phyloP scores from a whole-genome alignment of 164 flowering plant genomes.

The Paratinospora sagittata region DNA sequence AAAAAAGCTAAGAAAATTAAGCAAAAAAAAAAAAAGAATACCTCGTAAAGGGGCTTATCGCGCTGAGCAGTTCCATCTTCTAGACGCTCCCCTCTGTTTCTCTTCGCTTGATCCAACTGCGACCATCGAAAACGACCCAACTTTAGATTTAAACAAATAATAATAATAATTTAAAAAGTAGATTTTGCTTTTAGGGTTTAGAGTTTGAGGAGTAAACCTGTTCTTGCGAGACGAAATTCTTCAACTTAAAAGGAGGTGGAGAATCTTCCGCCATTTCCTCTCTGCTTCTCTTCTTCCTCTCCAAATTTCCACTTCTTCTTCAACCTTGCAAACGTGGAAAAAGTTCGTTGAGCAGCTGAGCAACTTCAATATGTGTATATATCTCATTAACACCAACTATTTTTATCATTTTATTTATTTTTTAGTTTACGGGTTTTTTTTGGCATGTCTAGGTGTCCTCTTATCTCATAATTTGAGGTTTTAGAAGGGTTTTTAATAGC shows the following conservation, averaged over 20 bases:
- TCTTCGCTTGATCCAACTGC: slow-evolving; percentile 77
- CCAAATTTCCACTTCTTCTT: too few relatives aligned
- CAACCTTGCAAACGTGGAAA: too few relatives aligned
- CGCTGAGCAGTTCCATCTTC: slow-evolving; percentile 96
- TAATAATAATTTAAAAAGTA: background rate
- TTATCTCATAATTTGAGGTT: too few relatives aligned
- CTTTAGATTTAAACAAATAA: background rate
- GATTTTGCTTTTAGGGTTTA: slow-evolving; percentile 5
- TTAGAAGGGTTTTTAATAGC: too few relatives aligned
- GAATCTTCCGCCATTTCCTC: slow-evolving; percentile 44
- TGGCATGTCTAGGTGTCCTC: too few relatives aligned
- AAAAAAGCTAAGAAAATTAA: background rate
- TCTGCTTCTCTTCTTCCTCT: background rate
- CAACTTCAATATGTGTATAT: too few relatives aligned
- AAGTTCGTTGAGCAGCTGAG: too few relatives aligned
- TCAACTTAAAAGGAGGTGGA: slow-evolving; percentile 40
- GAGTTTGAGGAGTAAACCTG: slow-evolving; percentile 42
- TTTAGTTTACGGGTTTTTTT: too few relatives aligned
- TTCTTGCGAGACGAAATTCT: slow-evolving; percentile 87
- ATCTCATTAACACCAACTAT: too few relatives aligned
- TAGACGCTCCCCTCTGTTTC: slow-evolving; percentile 63
- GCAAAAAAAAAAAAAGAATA: slow-evolving; percentile 8
- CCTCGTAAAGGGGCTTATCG: slow-evolving; percentile 82
- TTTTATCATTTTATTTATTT: too few relatives aligned
- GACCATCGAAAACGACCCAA: background rate